phyloP scores from a whole-genome alignment of 208 protist genomes.

The Acanthamoeba castellanii region DNA sequence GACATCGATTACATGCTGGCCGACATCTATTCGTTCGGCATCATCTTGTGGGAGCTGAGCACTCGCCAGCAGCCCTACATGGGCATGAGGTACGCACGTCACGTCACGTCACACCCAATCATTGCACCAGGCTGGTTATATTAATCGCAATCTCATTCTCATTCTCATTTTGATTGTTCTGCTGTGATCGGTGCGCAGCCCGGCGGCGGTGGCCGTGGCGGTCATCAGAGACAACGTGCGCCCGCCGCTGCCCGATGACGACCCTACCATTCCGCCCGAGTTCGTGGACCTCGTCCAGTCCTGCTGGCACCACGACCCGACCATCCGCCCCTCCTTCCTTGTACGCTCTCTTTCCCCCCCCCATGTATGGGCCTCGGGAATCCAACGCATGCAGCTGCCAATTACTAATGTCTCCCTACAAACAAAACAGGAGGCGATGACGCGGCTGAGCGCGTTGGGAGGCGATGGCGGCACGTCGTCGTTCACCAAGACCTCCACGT shows the following conservation, averaged over 20 bases:
- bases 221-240: not conserved
- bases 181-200: not conserved
- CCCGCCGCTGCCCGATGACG: not conserved
- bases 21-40: not conserved
- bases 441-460: not conserved
- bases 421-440: not conserved
- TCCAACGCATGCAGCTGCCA: no score
- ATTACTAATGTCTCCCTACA: no score
- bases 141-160: no score
- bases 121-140: not conserved
- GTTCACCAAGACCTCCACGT: no score
- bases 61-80: not conserved
- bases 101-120: not conserved
- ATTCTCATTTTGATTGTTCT: no score
- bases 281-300: not conserved
- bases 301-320: not conserved
- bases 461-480: not conserved
- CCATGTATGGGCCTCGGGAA: no score
- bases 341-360: no score
- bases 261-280: not conserved
- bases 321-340: not conserved
- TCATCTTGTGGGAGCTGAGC: not conserved
- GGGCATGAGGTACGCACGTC: not conserved
- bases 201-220: not conserved
- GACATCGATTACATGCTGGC: not conserved